Conservation (phyloP, 2,329 filamentous ascomycete species). For the Colletotrichum spinosum region DNA sequence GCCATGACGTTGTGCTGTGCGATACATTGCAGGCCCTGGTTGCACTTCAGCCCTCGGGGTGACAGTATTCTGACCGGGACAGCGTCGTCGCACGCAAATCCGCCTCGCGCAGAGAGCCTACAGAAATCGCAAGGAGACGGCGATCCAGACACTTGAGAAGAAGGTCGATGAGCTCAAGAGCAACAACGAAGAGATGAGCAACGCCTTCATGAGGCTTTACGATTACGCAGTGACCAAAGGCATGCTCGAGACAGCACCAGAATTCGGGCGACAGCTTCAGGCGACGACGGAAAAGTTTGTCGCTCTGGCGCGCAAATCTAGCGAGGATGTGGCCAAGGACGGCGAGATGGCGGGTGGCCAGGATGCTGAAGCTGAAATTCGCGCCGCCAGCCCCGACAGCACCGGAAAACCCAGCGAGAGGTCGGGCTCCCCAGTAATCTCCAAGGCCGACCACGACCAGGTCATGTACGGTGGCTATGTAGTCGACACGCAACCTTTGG, state of each 20-base stretch:
- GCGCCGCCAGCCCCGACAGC: constrained; percentile 13
- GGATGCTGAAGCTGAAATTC: constrained; percentile 19
- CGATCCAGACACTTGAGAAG: constrained; percentile 78
- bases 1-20: not conserved
- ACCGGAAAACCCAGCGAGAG: constrained; percentile 17
- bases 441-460: constrained; percentile 11
- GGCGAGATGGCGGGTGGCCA: constrained; percentile 41
- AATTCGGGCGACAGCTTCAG: constrained; percentile 68
- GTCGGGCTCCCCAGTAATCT: constrained; percentile 35
- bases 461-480: constrained; percentile 44
- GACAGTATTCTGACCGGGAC: constrained; percentile 39
- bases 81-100: constrained; percentile 89
- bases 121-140: constrained; percentile 84
- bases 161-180: constrained; percentile 76
- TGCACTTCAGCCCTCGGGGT: not conserved
- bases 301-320: constrained; percentile 60
- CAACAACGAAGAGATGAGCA: constrained; percentile 79
- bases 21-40: not conserved
- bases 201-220: constrained; percentile 75
- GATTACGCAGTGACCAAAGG: constrained; percentile 69
- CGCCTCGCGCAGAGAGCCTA: constrained; percentile 88
- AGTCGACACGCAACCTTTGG: constrained; percentile 38
- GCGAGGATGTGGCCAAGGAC: constrained; percentile 51
- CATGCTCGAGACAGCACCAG: constrained; percentile 67
- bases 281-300: constrained; percentile 69